Evolutionary conservation across 2,329 filamentous ascomycete genomes (phyloP).

Genomic region (Fusarium nodosum): DNA sequence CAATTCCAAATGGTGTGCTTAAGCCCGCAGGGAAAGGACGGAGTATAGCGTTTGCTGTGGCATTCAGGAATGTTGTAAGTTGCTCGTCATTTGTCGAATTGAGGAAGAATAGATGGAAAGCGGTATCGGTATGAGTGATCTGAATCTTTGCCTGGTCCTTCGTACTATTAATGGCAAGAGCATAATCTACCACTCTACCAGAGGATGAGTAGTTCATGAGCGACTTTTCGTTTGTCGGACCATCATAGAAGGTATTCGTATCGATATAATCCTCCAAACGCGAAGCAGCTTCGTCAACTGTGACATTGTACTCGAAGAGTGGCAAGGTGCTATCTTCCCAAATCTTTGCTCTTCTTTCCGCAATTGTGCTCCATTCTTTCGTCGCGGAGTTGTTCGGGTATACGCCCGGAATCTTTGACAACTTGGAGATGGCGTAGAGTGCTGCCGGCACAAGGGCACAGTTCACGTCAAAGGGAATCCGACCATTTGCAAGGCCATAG

Average conservation of each 20-base stretch:
- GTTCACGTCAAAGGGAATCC: slow-evolving; percentile 76
- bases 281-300: slow-evolving; percentile 58
- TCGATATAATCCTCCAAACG: slow-evolving; percentile 64
- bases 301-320: slow-evolving; percentile 66
- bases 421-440: slow-evolving; percentile 67
- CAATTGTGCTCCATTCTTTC: slow-evolving; percentile 59
- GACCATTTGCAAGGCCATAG: slow-evolving; percentile 71
- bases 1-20: slow-evolving; percentile 66
- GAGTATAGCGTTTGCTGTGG: slow-evolving; percentile 69
- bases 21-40: slow-evolving; percentile 71
- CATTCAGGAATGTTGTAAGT: slow-evolving; percentile 68
- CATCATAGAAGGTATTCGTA: slow-evolving; percentile 57
- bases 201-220: slow-evolving; percentile 55
- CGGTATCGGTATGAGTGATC: slow-evolving; percentile 74
- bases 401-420: slow-evolving; percentile 62
- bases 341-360: slow-evolving; percentile 66
- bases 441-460: slow-evolving; percentile 73
- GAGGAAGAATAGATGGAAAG: slow-evolving; percentile 73
- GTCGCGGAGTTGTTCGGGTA: slow-evolving; percentile 58
- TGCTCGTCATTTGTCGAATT: slow-evolving; percentile 70
- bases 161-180: slow-evolving; percentile 67
- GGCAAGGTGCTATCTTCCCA: slow-evolving; percentile 73
- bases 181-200: slow-evolving; percentile 63
- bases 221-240: slow-evolving; percentile 58
- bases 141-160: slow-evolving; percentile 63